Evolutionary conservation across 495 filamentous ascomycete species (phyloP).

Genomic region (Penicillium fimorum): DNA sequence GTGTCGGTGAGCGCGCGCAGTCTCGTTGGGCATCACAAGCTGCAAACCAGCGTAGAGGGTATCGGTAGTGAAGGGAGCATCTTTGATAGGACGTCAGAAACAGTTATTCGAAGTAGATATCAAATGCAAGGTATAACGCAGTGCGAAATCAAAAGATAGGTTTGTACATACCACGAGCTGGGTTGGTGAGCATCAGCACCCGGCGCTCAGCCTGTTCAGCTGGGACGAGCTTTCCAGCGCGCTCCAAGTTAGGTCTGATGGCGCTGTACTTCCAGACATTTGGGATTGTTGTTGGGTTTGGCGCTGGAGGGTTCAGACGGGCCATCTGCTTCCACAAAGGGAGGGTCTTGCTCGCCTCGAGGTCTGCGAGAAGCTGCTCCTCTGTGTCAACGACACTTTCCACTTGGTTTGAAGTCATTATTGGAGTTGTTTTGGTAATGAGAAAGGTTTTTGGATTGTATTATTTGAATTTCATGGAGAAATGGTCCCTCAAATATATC

Average conservation of each 20-base stretch:
- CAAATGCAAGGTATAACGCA: not conserved
- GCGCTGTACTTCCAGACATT: constrained; percentile 42
- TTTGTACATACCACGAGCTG: constrained; percentile 35
- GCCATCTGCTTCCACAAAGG: constrained; percentile 48
- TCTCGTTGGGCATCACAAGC: constrained; percentile 50
- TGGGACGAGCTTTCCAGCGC: constrained; percentile 40
- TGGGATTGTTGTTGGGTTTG: constrained; percentile 40
- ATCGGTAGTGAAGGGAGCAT: constrained; percentile 52
- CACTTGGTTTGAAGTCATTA: constrained; percentile 1
- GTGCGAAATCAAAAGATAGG: not conserved
- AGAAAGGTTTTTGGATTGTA: not conserved
- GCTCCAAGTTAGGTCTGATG: constrained; percentile 40
- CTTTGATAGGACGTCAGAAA: constrained; percentile 12
- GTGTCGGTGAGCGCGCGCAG: constrained; percentile 48
- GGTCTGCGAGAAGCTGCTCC: constrained; percentile 25
- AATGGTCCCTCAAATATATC: not conserved
- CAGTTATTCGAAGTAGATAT: not conserved
- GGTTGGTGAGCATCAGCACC: constrained; percentile 51
- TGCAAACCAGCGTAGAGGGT: constrained; percentile 52
- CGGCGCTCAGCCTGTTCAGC: constrained; percentile 46
- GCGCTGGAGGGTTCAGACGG: constrained; percentile 40
- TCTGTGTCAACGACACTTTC: constrained; percentile 21
- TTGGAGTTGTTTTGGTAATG: not conserved
- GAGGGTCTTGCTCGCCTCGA: constrained; percentile 28
- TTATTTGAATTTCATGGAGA: not conserved